Evolutionary conservation across 176 grass and related monocot species (phyloP), one percentile per base, ranked within the genome.

Genomic region (Typha latifolia): DNA sequence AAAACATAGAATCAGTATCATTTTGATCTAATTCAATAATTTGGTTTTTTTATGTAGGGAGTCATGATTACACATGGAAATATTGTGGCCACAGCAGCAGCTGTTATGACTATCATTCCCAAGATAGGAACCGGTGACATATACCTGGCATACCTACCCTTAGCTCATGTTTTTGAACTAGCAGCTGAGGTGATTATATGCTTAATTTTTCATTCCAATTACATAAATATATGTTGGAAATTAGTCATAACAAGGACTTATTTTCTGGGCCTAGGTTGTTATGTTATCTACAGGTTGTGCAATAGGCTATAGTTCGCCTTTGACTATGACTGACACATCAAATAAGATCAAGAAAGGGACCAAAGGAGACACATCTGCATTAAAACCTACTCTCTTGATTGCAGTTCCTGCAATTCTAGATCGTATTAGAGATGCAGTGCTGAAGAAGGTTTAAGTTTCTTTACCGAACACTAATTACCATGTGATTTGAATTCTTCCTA

Each of bases 11-110:
- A 43, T 10, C 7, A 10, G 10, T 43, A 43, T 9, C 37, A 43
- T 43, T 22, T 56, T 48, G 20, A 48, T 10, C 48, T 49, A 66
- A 75, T 64, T 76, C 14, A 72, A 2, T 77, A 62, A 68, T 27
- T 20, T 73, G 31, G 49, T 74, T 63, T 56, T 74, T 63, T 67
- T 67, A 66, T 66, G 51, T 63, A 95, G 84, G 91, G 91, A 69
- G 91, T 96, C 16, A 96, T 96, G 87, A 96, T 96, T 67, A 82
- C 86, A 18, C 91, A 96, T 84, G 81, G 86, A 50, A 96, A 96
- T 57, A 84, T 90, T 74, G 78, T 96, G 67, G 81, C 91, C 18
- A 87, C 77, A 29, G 69, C 75, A 63, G 84, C 91, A 75, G 86
- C 76, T 65, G 84, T 96, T 31, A 84, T 72, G 81, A 87, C 86